Evolutionary conservation across 164 flowering plant species (phyloP).

Genomic region (Platanus orientalis): DNA sequence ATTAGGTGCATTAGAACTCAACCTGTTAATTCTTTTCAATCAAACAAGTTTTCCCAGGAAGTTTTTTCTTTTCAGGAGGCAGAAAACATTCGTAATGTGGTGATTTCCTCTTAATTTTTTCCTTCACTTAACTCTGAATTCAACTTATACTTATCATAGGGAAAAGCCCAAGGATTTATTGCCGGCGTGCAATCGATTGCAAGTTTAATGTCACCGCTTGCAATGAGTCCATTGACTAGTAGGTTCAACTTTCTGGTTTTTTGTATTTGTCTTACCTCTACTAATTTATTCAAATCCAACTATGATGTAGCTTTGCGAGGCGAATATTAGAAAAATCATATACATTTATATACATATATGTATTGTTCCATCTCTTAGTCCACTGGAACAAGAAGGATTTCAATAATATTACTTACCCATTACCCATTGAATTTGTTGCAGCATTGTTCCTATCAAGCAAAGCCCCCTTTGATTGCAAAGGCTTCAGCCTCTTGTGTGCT

Average conservation of each 20-base stretch:
- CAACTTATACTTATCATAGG: slow-evolving; percentile 31
- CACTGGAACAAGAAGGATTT: too few relatives aligned
- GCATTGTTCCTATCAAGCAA: slow-evolving; percentile 58
- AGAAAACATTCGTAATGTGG: too few relatives aligned
- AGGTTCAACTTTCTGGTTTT: slow-evolving; percentile 27
- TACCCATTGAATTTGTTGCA: slow-evolving; percentile 11
- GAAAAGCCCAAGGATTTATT: slow-evolving; percentile 80
- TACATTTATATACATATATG: too few relatives aligned
- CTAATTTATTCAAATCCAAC: background rate
- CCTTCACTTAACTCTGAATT: too few relatives aligned
- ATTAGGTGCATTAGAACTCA: too few relatives aligned
- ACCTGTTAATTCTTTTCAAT: too few relatives aligned
- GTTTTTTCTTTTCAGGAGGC: too few relatives aligned
- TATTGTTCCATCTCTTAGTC: too few relatives aligned
- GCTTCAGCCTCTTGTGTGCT: slow-evolving; percentile 75
- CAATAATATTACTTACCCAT: background rate
- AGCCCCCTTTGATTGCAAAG: slow-evolving; percentile 84
- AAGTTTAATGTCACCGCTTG: slow-evolving; percentile 70
- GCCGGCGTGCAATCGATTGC: slow-evolving; percentile 75
- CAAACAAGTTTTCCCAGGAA: too few relatives aligned
- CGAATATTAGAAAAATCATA: background rate
- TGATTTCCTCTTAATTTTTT: too few relatives aligned
- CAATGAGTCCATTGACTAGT: slow-evolving; percentile 86
- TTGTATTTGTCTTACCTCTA: too few relatives aligned
- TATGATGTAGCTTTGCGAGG: background rate